These are phyloP conservation scores for Trichaptum fuscoviolaceum DNA, from an alignment of 768 basidiomycete species.

Conservation along the genomic window DNA sequence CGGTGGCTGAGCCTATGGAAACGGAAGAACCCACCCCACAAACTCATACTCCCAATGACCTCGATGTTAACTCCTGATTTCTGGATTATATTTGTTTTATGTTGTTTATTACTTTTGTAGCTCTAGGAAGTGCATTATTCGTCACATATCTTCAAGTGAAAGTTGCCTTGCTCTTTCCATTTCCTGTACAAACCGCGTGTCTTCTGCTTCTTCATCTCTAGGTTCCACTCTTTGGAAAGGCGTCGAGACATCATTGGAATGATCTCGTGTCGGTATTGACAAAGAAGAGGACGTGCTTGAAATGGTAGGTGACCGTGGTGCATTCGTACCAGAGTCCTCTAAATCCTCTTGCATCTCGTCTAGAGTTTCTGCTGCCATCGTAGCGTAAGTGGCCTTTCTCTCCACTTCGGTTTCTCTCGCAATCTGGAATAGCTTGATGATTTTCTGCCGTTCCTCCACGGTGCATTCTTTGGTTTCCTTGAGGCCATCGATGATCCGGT, in stretches of 20 bases:
- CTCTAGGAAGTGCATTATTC: background rate
- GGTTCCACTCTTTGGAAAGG: conserved; percentile 16
- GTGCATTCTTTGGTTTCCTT: conserved; percentile 32
- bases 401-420: conserved; percentile 25
- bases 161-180: conserved; percentile 29
- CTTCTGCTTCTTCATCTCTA: conserved; percentile 14
- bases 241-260: background rate
- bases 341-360: conserved; percentile 15
- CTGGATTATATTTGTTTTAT: conserved; percentile 12
- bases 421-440: conserved; percentile 35
- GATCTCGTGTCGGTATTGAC: conserved; percentile 8
- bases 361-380: conserved; percentile 28
- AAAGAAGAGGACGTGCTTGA: conserved; percentile 5
- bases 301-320: conserved; percentile 5
- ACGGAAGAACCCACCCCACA: background rate
- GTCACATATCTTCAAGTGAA: conserved; percentile 29
- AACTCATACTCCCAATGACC: conserved; percentile 28
- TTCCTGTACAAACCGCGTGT: conserved; percentile 20
- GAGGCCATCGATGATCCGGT: conserved; percentile 35
- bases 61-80: conserved; percentile 25
- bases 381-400: conserved; percentile 30
- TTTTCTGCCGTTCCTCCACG: conserved; percentile 25
- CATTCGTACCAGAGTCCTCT: conserved; percentile 7
- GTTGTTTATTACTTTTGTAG: background rate
- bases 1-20: background rate